Evolutionary conservation across 2,329 filamentous ascomycete genomes (phyloP).

Genomic region (Pseudogymnoascus sp.): DNA sequence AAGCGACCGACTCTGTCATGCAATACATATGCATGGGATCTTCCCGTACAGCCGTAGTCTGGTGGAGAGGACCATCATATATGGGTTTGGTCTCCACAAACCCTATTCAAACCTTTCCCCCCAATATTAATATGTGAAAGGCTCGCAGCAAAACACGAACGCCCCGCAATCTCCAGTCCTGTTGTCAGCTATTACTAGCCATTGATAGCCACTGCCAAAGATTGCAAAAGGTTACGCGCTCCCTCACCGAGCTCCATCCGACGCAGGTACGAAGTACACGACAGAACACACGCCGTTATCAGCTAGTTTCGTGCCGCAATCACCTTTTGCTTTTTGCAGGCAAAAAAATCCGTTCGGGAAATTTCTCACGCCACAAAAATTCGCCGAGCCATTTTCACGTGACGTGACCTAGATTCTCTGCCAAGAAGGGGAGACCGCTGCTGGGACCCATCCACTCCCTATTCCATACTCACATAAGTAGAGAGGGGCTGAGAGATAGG

Average conservation of each 20-base stretch:
- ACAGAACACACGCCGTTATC: background rate
- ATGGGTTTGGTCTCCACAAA: slow-evolving; percentile 8
- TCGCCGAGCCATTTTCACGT: background rate
- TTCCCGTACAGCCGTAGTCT: slow-evolving; percentile 7
- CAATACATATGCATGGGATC: slow-evolving; percentile 8
- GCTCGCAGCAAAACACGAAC: slow-evolving; percentile 1
- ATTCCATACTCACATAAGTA: slow-evolving; percentile 5
- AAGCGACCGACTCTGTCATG: background rate
- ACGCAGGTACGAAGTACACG: slow-evolving; percentile 2
- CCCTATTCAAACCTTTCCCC: slow-evolving; percentile 7
- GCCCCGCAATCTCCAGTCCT: slow-evolving; percentile 5
- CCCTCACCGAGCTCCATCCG: background rate
- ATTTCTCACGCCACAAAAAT: background rate
- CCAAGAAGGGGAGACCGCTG: background rate
- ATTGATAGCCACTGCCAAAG: slow-evolving; percentile 1
- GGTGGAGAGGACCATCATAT: slow-evolving; percentile 7
- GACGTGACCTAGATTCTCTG: background rate
- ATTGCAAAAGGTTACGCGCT: slow-evolving; percentile 2
- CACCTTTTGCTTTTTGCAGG: background rate
- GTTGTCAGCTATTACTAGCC: slow-evolving; percentile 5
- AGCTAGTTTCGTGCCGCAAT: background rate
- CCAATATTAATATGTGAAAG: slow-evolving; percentile 8
- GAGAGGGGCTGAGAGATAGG: slow-evolving; percentile 5
- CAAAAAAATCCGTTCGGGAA: background rate
- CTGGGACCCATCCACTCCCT: slow-evolving; percentile 1